A percentile compares a stretch with the other conserved stretches of the same genome.
These are phyloP conservation scores for Penicillium italicum DNA, from an alignment of 2,329 filamentous ascomycete genomes.

Conservation along the genomic window DNA sequence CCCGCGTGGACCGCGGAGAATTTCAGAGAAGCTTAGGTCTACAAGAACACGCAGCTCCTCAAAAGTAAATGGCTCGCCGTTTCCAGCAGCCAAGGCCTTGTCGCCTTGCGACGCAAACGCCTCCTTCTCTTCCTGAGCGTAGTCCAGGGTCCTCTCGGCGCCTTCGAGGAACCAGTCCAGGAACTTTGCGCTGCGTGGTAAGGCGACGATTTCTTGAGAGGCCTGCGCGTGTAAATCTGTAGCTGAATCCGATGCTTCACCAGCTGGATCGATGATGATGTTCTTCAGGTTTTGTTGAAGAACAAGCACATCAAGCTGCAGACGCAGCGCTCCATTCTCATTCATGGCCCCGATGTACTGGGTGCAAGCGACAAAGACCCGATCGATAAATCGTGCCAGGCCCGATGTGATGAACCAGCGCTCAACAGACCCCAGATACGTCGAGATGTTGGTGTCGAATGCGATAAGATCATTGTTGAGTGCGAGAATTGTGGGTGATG, in stretches of 20 bases:
- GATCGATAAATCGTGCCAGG: slow-evolving; percentile 73
- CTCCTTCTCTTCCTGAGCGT: slow-evolving; percentile 45
- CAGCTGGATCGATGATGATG: slow-evolving; percentile 53
- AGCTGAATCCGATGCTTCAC: slow-evolving; percentile 6
- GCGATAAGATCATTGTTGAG: slow-evolving; percentile 81
- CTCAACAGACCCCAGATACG: slow-evolving; percentile 68
- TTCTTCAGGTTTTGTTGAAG: slow-evolving; percentile 96
- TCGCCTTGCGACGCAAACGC: slow-evolving; percentile 35
- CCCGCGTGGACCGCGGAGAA: slow-evolving; percentile 40
- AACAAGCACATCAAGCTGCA: slow-evolving; percentile 91
- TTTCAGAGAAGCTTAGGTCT: slow-evolving; percentile 47
- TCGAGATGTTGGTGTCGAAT: slow-evolving; percentile 77
- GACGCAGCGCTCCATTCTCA: slow-evolving; percentile 71
- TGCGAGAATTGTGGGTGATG: slow-evolving; percentile 66
- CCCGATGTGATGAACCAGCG: slow-evolving; percentile 72
- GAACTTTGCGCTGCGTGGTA: slow-evolving; percentile 46
- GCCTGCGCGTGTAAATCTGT: slow-evolving; percentile 8
- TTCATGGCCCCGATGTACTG: slow-evolving; percentile 78
- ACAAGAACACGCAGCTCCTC: slow-evolving; percentile 46
- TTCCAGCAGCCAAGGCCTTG: slow-evolving; percentile 35
- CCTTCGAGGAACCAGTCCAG: slow-evolving; percentile 49
- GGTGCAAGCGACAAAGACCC: slow-evolving; percentile 70
- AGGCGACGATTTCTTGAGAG: slow-evolving; percentile 37
- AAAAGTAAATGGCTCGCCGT: slow-evolving; percentile 44
- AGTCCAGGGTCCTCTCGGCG: slow-evolving; percentile 43